Evolutionary conservation across 352 stramenopile species (phyloP).

Genomic region (Phytopythium litorale): DNA sequence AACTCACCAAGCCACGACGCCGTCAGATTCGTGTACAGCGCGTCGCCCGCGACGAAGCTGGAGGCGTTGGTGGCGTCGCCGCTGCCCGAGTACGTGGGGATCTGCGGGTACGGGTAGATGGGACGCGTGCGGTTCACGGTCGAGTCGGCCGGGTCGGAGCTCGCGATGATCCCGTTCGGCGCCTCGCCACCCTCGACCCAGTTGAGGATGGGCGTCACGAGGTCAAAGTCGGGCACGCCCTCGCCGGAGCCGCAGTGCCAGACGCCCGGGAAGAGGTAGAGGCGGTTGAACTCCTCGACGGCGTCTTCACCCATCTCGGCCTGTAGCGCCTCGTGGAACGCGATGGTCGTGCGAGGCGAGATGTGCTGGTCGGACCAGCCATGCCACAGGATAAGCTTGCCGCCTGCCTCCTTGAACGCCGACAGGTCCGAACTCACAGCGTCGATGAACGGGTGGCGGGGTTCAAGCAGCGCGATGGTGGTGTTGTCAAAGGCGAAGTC

Average conservation of each 20-base stretch:
- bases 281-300: constrained; percentile 32
- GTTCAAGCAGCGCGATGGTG: constrained; percentile 29
- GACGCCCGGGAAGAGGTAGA: constrained; percentile 45
- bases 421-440: constrained; percentile 34
- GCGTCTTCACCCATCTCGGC: constrained; percentile 22
- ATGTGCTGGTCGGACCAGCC: constrained; percentile 47
- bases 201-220: constrained; percentile 40
- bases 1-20: constrained; percentile 14
- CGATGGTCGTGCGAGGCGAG: constrained; percentile 39
- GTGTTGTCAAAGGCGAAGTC: constrained; percentile 34
- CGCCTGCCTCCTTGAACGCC: constrained; percentile 26
- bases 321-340: constrained; percentile 35
- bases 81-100: constrained; percentile 14
- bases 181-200: constrained; percentile 31
- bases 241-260: constrained; percentile 39
- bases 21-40: constrained; percentile 18
- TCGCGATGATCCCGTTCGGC: constrained; percentile 24
- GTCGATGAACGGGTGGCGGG: constrained; percentile 30
- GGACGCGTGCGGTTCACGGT: constrained; percentile 17
- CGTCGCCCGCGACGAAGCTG: constrained; percentile 15
- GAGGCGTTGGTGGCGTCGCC: constrained; percentile 15
- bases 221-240: constrained; percentile 31
- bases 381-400: constrained; percentile 47
- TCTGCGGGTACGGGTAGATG: constrained; percentile 18
- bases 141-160: constrained; percentile 13